A percentile compares a stretch with the other conserved stretches of the same genome.
Evolutionary conservation across 495 filamentous ascomycete species (phyloP).

Genomic region (Penicillium tannophilum): DNA sequence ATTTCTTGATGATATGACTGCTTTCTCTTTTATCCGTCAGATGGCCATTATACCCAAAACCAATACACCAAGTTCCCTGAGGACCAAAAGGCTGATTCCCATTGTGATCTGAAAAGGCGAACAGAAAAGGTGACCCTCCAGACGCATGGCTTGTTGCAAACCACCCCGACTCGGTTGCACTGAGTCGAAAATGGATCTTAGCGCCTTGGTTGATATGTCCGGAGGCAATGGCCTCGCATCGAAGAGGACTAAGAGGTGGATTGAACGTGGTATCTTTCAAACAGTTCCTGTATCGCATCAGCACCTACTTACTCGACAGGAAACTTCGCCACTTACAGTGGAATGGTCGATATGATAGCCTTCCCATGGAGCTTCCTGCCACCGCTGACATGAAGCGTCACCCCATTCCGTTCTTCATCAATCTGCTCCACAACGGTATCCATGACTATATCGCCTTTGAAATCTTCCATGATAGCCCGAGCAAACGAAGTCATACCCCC

Average conservation of each 20-base stretch:
- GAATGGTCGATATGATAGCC: neutral
- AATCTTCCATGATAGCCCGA: too few relatives aligned
- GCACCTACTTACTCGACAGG: neutral
- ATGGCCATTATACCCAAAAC: neutral
- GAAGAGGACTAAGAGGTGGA: conserved; percentile 21
- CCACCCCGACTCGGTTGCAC: conserved; percentile 17
- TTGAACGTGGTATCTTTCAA: conserved; percentile 23
- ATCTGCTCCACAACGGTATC: too few relatives aligned
- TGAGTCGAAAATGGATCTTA: conserved; percentile 23
- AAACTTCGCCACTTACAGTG: neutral
- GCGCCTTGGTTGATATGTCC: conserved; percentile 26
- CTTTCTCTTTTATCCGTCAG: neutral
- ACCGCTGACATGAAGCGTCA: too few relatives aligned
- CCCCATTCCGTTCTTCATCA: too few relatives aligned
- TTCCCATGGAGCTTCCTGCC: neutral
- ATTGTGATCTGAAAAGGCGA: conserved; percentile 2
- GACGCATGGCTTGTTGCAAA: conserved; percentile 3
- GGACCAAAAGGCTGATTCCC: neutral
- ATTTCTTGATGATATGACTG: neutral
- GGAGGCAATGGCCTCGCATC: conserved; percentile 20
- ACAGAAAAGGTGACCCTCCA: neutral
- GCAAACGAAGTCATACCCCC: too few relatives aligned
- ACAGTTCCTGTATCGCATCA: conserved; percentile 9
- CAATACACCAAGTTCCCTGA: neutral
- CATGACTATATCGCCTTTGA: too few relatives aligned